These are phyloP conservation scores for Plasmodium reichenowi DNA, from an alignment of 169 alveolate genomes.

Conservation along the genomic window DNA sequence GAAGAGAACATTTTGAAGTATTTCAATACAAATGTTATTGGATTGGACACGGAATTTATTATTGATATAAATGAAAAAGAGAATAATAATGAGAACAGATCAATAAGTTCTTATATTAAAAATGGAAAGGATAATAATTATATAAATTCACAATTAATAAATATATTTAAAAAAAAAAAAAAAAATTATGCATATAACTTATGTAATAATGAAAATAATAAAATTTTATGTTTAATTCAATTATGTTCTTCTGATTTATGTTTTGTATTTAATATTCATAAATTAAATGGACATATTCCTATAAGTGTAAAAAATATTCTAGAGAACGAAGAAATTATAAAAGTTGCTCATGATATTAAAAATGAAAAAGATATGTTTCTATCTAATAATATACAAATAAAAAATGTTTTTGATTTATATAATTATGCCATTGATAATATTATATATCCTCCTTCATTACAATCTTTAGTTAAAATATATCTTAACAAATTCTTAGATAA, in stretches of 20 bases:
- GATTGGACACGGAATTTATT: conserved; percentile 56
- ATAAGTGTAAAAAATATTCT: conserved; percentile 34
- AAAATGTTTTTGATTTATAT: conserved; percentile 63
- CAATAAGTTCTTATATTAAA: not conserved
- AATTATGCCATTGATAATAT: conserved; percentile 41
- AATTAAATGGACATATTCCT: conserved; percentile 41
- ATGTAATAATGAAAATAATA: not conserved
- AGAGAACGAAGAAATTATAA: conserved; percentile 36
- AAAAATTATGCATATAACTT: too few species aligned
- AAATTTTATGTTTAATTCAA: conserved; percentile 55
- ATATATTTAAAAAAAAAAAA: not conserved
- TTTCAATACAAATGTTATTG: conserved; percentile 28
- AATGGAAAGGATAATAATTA: not conserved
- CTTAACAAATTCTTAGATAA: conserved; percentile 35
- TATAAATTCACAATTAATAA: not conserved
- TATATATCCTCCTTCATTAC: conserved; percentile 68
- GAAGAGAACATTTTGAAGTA: conserved; percentile 35
- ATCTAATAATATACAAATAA: conserved; percentile 24
- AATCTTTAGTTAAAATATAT: conserved; percentile 50
- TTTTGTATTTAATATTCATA: conserved; percentile 59
- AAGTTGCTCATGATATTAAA: conserved; percentile 60
- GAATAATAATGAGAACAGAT: not conserved
- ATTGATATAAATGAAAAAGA: conserved; percentile 27
- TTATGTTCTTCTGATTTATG: conserved; percentile 32
- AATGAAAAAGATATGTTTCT: conserved; percentile 65